Percentiles rank a stretch among this genome's conserved stretches.
Evolutionary conservation across 768 basidiomycete genomes (phyloP).

Genomic region (Agrocybe chaxingu): DNA sequence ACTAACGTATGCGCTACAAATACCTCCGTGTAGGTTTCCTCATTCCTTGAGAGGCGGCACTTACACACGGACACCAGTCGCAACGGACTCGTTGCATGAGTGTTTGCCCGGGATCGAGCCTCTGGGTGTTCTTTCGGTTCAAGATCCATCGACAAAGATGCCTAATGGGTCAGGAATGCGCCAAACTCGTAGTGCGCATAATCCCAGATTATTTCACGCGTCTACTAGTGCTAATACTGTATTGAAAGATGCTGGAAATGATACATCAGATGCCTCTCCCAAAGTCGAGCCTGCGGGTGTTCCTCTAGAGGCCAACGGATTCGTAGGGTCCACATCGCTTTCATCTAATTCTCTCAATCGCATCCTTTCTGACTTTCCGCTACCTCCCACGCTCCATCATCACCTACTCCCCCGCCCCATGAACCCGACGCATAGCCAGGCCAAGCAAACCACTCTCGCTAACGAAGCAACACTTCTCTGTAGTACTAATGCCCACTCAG

Average conservation of each 20-base stretch:
- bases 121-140: conserved; percentile 3
- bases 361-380: no score
- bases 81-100: not conserved
- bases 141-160: no score
- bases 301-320: not conserved
- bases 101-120: conserved; percentile 7
- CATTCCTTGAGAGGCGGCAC: not conserved
- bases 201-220: no score
- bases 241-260: not conserved
- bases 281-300: not conserved
- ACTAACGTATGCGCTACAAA: no score
- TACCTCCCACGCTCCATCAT: no score
- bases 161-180: no score
- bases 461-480: not conserved
- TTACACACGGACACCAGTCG: not conserved
- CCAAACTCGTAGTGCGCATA: no score
- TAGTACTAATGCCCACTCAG: not conserved
- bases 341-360: no score
- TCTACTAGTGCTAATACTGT: no score
- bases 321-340: not conserved
- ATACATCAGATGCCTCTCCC: not conserved
- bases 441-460: no score
- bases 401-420: no score
- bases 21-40: not conserved
- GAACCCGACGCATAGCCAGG: no score